Evolutionary conservation across 2,329 filamentous ascomycete species (phyloP), one percentile per base, ranked within the genome.

Genomic region (Alternaria rosae): DNA sequence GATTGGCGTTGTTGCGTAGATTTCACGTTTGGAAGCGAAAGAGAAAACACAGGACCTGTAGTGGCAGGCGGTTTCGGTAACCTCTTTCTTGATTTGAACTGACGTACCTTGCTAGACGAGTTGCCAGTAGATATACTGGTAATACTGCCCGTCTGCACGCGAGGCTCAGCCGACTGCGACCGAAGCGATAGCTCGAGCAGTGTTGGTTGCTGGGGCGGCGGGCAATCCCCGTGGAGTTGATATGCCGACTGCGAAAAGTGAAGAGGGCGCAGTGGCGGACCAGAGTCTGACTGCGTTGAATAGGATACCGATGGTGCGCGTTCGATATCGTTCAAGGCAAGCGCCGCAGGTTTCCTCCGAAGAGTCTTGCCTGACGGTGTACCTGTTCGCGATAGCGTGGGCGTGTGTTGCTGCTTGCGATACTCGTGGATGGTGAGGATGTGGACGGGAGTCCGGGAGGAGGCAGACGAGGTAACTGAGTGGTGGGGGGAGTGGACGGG

Each of bases 381-480:
- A 12, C 62, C 69, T 13, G 70, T 65, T 38, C 70, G 70, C 42
- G 71, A 67, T n/a, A 43, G 48, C 26, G 48, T 69, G 7, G 79
- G 76, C 48, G 75, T 75, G 38, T 72, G 68, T 53, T 79, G 76
- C 65, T 77, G 77, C 60, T 76, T 78, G 59, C 79, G 77, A 57
- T 80, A 80, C 59, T 80, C 77, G 70, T 79, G 78, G 20, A 81
- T 68, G 21, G 78, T 74, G n/a, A 81, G 69, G 4, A 72, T 68
- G 45, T 78, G 77, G 20, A 76, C 42, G 5, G 76, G 75, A 32
- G 75, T 74, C 23, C 74, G 74, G 6, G 76, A 71, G 28, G 75
- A 75, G 15, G 68, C 64, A 5, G 78, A 76, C 32, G 72, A 77
- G 32, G 72, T 67, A 21, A 77, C 68, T 4, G 78, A 80, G 60